Evolutionary conservation across 768 basidiomycete genomes (phyloP).

Genomic region (Suillus discolor): DNA sequence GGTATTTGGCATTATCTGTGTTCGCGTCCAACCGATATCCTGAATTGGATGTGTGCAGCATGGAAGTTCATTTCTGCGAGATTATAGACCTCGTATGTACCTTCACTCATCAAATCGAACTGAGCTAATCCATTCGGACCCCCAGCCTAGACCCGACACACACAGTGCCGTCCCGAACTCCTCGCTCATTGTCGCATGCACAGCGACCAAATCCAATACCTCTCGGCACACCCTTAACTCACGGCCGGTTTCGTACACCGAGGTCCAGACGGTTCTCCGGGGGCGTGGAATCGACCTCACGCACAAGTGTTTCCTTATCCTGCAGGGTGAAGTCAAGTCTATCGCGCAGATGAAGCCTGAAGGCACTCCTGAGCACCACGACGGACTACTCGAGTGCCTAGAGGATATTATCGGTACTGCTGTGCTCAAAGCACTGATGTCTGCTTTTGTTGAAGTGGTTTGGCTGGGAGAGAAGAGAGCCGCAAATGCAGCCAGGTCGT

Average conservation of each 20-base stretch:
- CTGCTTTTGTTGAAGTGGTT: constrained; percentile 80
- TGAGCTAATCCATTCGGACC: not conserved
- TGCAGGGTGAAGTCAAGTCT: too few species aligned
- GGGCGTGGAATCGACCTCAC: too few species aligned
- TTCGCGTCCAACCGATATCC: constrained; percentile 48
- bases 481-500: constrained; percentile 66
- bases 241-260: constrained; percentile 72
- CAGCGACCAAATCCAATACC: constrained; percentile 85
- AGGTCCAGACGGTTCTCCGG: constrained; percentile 74
- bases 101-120: not conserved
- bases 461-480: constrained; percentile 77
- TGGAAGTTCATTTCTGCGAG: constrained; percentile 96
- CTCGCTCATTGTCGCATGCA: constrained; percentile 82
- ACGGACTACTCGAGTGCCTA: constrained; percentile 94
- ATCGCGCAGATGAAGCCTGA: constrained; percentile 40
- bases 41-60: constrained; percentile 82
- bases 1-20: too few species aligned
- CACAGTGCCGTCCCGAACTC: constrained; percentile 83
- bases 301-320: too few species aligned
- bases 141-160: constrained; percentile 85
- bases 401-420: constrained; percentile 99
- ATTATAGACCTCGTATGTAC: constrained; percentile 82
- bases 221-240: constrained; percentile 93
- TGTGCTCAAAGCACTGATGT: constrained; percentile 84
- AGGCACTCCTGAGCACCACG: constrained; percentile 89